phyloP scores from a whole-genome alignment of 2,329 filamentous ascomycete species.

The Pestalotiopsis sp. region DNA sequence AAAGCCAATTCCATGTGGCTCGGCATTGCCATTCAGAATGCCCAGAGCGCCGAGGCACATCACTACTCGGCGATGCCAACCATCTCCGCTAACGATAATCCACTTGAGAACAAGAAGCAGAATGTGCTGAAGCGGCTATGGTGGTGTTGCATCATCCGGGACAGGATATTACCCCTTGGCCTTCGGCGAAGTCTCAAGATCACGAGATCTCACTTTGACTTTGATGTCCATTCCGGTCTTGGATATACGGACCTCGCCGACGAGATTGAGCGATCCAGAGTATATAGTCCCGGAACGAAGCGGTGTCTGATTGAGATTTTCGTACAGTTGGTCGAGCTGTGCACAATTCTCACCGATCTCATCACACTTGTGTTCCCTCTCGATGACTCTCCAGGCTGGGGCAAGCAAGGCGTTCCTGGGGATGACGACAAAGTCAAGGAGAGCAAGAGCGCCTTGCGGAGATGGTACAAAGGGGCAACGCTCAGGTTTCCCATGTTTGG shows the following conservation, averaged over 20 bases:
- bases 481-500: slow-evolving; percentile 42
- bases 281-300: slow-evolving; percentile 50
- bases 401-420: slow-evolving; percentile 33
- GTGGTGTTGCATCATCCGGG: slow-evolving; percentile 58
- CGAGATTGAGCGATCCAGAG: slow-evolving; percentile 46
- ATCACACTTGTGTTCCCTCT: slow-evolving; percentile 47
- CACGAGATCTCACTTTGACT: slow-evolving; percentile 48
- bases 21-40: slow-evolving; percentile 51
- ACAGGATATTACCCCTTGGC: slow-evolving; percentile 51
- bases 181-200: slow-evolving; percentile 55
- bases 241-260: slow-evolving; percentile 46
- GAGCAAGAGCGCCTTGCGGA: slow-evolving; percentile 38
- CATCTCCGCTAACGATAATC: slow-evolving; percentile 30
- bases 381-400: slow-evolving; percentile 44
- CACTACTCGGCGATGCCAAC: slow-evolving; percentile 40
- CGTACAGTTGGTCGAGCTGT: slow-evolving; percentile 48
- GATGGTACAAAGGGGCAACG: slow-evolving; percentile 43
- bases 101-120: slow-evolving; percentile 38
- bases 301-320: slow-evolving; percentile 45
- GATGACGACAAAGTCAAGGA: slow-evolving; percentile 34
- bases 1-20: slow-evolving; percentile 53
- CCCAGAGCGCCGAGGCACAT: slow-evolving; percentile 47
- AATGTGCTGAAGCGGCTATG: slow-evolving; percentile 52
- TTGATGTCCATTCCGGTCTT: slow-evolving; percentile 39
- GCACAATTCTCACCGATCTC: slow-evolving; percentile 49